Evolutionary conservation across 2,329 filamentous ascomycete species (phyloP).

Genomic region (Stemphylium vesicarium): DNA sequence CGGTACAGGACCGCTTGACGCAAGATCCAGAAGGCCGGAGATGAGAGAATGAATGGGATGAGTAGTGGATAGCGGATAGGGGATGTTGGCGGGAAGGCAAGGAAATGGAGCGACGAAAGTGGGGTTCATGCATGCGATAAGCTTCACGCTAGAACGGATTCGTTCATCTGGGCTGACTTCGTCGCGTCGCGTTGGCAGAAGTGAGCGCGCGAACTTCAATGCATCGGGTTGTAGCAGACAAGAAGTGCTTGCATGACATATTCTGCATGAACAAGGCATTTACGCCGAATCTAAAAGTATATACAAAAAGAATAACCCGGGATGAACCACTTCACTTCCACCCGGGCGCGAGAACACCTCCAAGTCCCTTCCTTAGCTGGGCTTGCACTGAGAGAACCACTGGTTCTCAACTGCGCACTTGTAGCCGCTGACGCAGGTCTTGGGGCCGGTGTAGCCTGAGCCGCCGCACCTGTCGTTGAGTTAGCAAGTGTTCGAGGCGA

Average conservation of each 20-base stretch:
- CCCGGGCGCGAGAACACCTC: background rate
- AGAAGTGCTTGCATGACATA: background rate
- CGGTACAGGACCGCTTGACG: too few species aligned
- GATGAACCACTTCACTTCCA: background rate
- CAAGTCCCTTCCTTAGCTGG: background rate
- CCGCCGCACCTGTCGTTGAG: slow-evolving; percentile 27
- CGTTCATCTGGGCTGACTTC: background rate
- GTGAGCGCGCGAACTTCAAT: too few species aligned
- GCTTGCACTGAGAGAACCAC: slow-evolving; percentile 17
- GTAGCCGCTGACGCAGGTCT: slow-evolving; percentile 24
- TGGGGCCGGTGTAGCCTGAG: slow-evolving; percentile 24
- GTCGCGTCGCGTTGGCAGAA: background rate
- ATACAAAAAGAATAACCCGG: slow-evolving; percentile 18
- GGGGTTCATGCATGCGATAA: slow-evolving; percentile 4
- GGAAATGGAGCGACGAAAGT: slow-evolving; percentile 2
- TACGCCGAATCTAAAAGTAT: slow-evolving; percentile 19
- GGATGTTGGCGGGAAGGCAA: background rate
- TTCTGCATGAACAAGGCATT: background rate
- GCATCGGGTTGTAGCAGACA: background rate
- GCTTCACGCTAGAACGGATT: slow-evolving; percentile 13
- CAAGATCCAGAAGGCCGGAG: background rate
- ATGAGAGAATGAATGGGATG: background rate
- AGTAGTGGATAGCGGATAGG: too few species aligned
- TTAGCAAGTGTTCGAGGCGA: background rate
- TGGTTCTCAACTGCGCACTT: slow-evolving; percentile 14